Percentiles rank a stretch among this genome's conserved stretches.
Conservation (phyloP, 176 grass and related monocot species). For the Zizania latifolia region DNA sequence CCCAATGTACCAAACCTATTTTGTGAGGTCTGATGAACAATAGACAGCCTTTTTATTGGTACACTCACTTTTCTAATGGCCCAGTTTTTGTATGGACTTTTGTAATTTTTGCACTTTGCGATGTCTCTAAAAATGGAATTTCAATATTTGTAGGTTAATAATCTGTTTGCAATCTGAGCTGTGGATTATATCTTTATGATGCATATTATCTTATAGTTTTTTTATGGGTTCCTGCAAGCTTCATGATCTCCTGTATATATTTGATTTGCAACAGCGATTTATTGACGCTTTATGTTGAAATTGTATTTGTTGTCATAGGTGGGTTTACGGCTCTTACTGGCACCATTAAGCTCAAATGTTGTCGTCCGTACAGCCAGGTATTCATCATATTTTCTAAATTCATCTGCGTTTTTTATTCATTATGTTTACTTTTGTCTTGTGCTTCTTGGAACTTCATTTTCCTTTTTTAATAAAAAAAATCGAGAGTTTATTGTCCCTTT, state of each 20-base stretch:
- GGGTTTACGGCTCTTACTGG: slow-evolving; percentile 48
- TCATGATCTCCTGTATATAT: neutral
- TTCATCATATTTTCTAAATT: neutral
- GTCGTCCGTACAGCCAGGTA: slow-evolving; percentile 51
- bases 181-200: neutral
- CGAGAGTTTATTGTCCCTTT: neutral
- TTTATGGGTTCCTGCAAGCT: neutral
- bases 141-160: slow-evolving; percentile 4
- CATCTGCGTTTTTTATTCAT: neutral
- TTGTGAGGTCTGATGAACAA: no score
- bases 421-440: no score
- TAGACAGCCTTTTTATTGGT: neutral
- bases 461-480: neutral
- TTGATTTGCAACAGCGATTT: neutral
- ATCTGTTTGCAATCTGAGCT: neutral
- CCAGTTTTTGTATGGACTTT: neutral
- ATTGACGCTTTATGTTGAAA: slow-evolving; percentile 6
- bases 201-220: neutral
- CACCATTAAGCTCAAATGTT: slow-evolving; percentile 37
- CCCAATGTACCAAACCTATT: neutral
- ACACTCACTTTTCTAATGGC: neutral
- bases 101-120: neutral
- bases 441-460: no score
- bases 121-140: neutral
- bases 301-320: slow-evolving; percentile 15